Base-by-base conservation (phyloP, 805 yeast genomes). In the Scheffersomyces lignosus region DNA sequence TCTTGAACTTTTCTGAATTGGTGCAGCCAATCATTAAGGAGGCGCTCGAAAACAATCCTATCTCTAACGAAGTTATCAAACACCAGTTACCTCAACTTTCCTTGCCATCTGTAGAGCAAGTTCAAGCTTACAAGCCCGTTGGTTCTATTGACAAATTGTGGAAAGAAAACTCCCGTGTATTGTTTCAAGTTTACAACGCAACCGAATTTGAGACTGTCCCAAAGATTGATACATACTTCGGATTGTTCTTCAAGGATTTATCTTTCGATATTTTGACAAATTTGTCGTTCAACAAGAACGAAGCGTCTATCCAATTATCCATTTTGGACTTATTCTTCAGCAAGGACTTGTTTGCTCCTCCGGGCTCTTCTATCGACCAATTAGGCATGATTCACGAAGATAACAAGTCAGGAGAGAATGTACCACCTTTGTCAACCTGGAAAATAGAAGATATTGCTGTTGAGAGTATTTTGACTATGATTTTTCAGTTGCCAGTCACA, bases 381-480 rank as follows among this genome's bases (percentile, higher is more conserved):
- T 66, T 91, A 35, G 50, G 66, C 4, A 43, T 52, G 33, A 64
- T 70, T 23, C 55, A 66, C 34, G 48, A 48, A 5, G 74, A 73
- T 36, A 75, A 69, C 38, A 47, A 48, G n/a, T 27, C 59, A 1
- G 72, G 73, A 1, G 72, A 63, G 44, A 67, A 69, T 39, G 41
- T 24, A 3, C 72, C 73, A 3, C 58, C 70, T 2, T 59, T 70
- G 29, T 78, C 95, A 1, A 88, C 96, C 0, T 88, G 87, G 85
- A 93, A 93, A 57, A 77, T 89, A 41, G 99, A 93, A 61, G 96
- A 90, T 56, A 71, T 90, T 27, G 87, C 91, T 0, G 75, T 90
- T 24, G 97, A 93, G 56, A 78, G 86, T 29, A 79, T 90, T 28
- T 69, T 91, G 43, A 78, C 87, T 17, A 76, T 87, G 64, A 76